These are phyloP conservation scores for Potentilla sterilis DNA, from an alignment of 306 rosid genomes.

Conservation along the genomic window DNA sequence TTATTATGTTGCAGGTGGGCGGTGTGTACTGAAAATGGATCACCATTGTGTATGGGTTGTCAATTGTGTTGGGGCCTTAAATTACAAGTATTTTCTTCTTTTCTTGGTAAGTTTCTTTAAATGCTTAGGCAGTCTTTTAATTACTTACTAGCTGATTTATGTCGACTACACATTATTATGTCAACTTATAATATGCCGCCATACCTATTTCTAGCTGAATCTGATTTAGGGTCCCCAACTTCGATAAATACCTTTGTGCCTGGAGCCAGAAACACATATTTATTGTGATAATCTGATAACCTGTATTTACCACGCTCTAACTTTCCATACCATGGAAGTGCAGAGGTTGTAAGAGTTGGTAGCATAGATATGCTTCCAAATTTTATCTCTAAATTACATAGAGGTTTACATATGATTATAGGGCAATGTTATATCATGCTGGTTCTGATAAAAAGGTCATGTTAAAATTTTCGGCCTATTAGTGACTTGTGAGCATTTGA, in stretches of 20 bases:
- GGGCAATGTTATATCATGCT: background rate
- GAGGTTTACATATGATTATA: background rate
- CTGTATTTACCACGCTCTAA: background rate
- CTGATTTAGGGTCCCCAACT: background rate
- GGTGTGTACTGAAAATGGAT: conserved; percentile 98
- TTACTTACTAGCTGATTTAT: background rate
- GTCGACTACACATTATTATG: conserved; percentile 18
- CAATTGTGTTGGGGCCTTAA: conserved; percentile 93
- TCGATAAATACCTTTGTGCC: background rate
- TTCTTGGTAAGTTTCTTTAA: conserved; percentile 69
- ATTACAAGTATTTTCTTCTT: conserved; percentile 90
- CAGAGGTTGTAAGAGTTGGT: background rate
- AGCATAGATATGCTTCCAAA: background rate
- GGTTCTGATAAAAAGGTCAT: background rate
- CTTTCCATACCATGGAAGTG: background rate
- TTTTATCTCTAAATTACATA: background rate
- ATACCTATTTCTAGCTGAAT: background rate
- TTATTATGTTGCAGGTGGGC: conserved; percentile 69
- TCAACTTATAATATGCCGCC: conserved; percentile 1
- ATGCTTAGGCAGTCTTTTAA: conserved; percentile 8
- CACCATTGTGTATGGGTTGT: conserved; percentile 99
- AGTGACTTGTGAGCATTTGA: background rate
- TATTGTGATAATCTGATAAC: background rate
- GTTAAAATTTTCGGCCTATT: background rate
- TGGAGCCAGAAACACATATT: background rate